Evolutionary conservation across 169 alveolate genomes (phyloP), one percentile per base, ranked within the genome.

Genomic region (Plasmodium adleri): DNA sequence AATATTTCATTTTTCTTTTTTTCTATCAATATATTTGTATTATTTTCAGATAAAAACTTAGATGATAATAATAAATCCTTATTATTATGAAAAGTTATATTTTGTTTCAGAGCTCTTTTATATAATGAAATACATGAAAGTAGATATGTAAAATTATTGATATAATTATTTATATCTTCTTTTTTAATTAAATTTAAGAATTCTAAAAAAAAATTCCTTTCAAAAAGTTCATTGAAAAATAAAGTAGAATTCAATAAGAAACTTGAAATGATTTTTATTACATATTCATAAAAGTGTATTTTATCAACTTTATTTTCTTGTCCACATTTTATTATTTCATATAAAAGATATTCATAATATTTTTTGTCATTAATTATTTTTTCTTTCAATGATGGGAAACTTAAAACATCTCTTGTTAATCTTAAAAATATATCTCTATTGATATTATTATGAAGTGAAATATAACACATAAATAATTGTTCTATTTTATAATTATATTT

Each of bases 71-170:
- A 5, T 39, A 39, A 5, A 5, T 39, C 47, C 47, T 39, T 39
- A 39, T 39, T 39, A 9, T 39, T 39, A 39, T 39, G 47, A 39
- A 5, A 67, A n/a, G 74, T 50, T n/a, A 9, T 6, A 28, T 80
- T 59, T 59, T 63, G 49, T 59, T 72, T 86, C 72, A 86, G 32
- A 15, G 22, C 17, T 74, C 88, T 71, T n/a, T 86, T 86, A 86
- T 86, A 86, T 12, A 49, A 62, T 45, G 92, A 58, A 72, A 86
- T 47, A 54, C 92, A 86, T n/a, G 92, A 86, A 71, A 86, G 73
- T 26, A 86, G 28, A 72, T 67, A 86, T n/a, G 92, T 72, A 49
- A 86, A 64, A 83, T 83, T 45, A 24, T 39, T 83, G 13, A 83
- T 67, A 56, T 54, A 68, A 54, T 67, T 24, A 68, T 54, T 68